These are phyloP conservation scores for Arabis alpina DNA, from an alignment of 345 rosid genomes.

Conservation along the genomic window DNA sequence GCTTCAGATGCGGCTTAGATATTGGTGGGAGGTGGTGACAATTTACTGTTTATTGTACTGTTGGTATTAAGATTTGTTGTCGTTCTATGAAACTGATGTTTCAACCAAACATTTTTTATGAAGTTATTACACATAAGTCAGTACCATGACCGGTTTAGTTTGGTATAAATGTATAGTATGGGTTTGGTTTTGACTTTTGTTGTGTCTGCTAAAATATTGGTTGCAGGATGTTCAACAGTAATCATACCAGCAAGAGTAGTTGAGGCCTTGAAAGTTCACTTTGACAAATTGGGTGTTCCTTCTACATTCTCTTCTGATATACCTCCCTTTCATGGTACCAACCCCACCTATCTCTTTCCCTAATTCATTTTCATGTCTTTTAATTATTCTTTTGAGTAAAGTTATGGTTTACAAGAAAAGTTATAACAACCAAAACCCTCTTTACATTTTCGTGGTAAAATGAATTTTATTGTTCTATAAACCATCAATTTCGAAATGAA, in stretches of 20 bases:
- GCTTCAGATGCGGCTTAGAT: slow-evolving; percentile 19
- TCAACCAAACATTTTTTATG: slow-evolving; percentile 29
- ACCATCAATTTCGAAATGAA: too few relatives aligned
- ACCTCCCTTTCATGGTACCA: slow-evolving; percentile 56
- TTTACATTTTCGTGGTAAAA: not conserved
- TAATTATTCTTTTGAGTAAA: slow-evolving; percentile 5
- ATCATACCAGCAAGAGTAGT: slow-evolving; percentile 85
- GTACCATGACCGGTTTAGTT: slow-evolving; percentile 5
- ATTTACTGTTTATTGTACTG: slow-evolving; percentile 12
- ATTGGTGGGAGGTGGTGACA: slow-evolving; percentile 37
- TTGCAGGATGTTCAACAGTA: slow-evolving; percentile 73
- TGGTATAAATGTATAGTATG: slow-evolving; percentile 6
- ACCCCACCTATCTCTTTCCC: slow-evolving; percentile 16
- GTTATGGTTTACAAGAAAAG: slow-evolving; percentile 3
- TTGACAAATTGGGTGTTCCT: slow-evolving; percentile 65
- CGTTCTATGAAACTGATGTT: slow-evolving; percentile 33
- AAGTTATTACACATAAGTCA: slow-evolving; percentile 1
- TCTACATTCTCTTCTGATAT: slow-evolving; percentile 48
- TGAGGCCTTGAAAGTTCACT: slow-evolving; percentile 76
- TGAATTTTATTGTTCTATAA: not conserved
- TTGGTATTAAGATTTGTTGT: slow-evolving; percentile 16
- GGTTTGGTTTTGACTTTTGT: slow-evolving; percentile 17
- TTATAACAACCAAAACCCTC: not conserved
- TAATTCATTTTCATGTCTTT: not conserved
- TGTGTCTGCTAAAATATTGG: slow-evolving; percentile 16